A percentile compares a stretch with the other conserved stretches of the same genome.
Evolutionary conservation across 345 rosid genomes (phyloP).

Genomic region (Stellera chamaejasme): DNA sequence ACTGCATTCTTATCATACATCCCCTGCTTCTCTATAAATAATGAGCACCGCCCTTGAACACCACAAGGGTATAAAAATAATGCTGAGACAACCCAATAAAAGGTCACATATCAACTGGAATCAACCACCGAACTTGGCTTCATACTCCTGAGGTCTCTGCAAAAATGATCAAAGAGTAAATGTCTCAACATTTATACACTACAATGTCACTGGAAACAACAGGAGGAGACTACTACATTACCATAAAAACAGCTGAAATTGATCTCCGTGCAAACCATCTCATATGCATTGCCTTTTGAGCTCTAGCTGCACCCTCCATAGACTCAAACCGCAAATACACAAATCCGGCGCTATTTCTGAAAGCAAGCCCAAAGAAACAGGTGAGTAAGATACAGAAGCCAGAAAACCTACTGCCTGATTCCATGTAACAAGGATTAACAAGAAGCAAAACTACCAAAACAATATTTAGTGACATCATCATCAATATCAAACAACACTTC

Average conservation of each 20-base stretch:
- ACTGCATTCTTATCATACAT: too few relatives aligned
- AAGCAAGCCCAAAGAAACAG: neutral
- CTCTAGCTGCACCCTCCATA: conserved; percentile 49
- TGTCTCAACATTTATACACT: neutral
- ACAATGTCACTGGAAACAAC: neutral
- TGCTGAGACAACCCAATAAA: neutral
- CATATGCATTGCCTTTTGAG: conserved; percentile 82
- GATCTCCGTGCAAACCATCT: conserved; percentile 92
- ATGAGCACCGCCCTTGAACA: too few relatives aligned
- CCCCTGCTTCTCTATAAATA: too few relatives aligned
- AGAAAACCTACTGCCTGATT: neutral
- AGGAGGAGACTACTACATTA: conserved; percentile 16
- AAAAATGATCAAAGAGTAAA: neutral
- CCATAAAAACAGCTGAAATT: conserved; percentile 79
- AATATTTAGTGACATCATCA: neutral
- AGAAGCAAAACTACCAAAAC: too few relatives aligned
- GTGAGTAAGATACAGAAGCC: neutral
- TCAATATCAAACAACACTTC: neutral
- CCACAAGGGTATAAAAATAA: too few relatives aligned
- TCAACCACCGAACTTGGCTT: conserved; percentile 45
- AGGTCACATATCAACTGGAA: conserved; percentile 1
- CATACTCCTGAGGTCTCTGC: conserved; percentile 64
- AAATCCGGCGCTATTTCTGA: conserved; percentile 70
- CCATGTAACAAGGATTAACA: neutral
- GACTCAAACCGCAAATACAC: conserved; percentile 71